Conservation (phyloP, 73 alveolate species). For the Halteria grandinella region DNA sequence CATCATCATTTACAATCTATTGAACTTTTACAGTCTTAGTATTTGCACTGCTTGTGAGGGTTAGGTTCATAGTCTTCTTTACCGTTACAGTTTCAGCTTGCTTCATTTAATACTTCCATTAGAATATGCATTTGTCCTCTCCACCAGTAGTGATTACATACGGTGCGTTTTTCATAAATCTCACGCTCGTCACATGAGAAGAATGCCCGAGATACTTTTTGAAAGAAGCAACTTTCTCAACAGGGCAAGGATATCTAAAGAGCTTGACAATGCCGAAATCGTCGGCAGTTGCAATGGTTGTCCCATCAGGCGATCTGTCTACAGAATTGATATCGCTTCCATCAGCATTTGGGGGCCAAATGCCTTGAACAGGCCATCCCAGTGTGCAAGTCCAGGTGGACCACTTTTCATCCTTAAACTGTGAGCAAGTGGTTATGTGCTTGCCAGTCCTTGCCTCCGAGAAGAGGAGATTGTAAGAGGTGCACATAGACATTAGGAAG, state of each 20-base stretch:
- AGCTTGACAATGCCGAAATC: slow-evolving; percentile 88
- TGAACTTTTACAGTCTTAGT: no score
- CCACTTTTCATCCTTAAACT: slow-evolving; percentile 93
- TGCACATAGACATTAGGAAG: slow-evolving; percentile 83
- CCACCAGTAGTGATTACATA: slow-evolving; percentile 96
- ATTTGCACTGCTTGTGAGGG: no score
- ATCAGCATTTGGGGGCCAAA: slow-evolving; percentile 90
- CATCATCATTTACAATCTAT: no score
- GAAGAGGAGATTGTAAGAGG: slow-evolving; percentile 91
- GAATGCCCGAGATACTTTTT: slow-evolving; percentile 96
- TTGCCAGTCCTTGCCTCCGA: slow-evolving; percentile 84
- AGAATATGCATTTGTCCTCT: slow-evolving; percentile 93
- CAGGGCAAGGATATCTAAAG: slow-evolving; percentile 89
- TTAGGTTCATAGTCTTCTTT: slow-evolving; percentile 61
- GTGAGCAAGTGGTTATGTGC: slow-evolving; percentile 90
- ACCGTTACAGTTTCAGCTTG: slow-evolving; percentile 67
- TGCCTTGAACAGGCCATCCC: slow-evolving; percentile 96
- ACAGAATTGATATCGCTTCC: slow-evolving; percentile 93
- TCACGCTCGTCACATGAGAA: slow-evolving; percentile 94
- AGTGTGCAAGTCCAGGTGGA: slow-evolving; percentile 86
- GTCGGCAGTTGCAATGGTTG: slow-evolving; percentile 89
- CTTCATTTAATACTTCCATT: slow-evolving; percentile 87
- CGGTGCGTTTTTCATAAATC: slow-evolving; percentile 82
- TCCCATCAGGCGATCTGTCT: slow-evolving; percentile 69
- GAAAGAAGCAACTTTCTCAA: no score